A percentile compares a stretch with the other conserved stretches of the same genome.
Conservation (phyloP, 176 grass and related monocot species). For the Ensete glaucum region DNA sequence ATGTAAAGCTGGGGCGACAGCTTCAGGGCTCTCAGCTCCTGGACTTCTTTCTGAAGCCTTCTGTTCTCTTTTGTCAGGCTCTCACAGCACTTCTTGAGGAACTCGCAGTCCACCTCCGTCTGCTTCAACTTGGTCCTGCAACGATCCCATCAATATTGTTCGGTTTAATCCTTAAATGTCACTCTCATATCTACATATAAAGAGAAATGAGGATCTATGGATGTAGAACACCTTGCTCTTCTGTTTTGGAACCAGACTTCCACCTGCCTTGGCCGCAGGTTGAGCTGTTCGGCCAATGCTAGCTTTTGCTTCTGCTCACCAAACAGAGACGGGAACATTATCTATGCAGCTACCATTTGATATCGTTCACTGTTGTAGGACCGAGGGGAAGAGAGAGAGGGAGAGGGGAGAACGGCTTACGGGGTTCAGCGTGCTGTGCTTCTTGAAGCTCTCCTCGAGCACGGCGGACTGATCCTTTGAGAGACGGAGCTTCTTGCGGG, state of each 20-base stretch:
- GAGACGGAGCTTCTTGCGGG: slow-evolving; percentile 57
- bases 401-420: slow-evolving; percentile 15
- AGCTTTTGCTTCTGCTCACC: slow-evolving; percentile 50
- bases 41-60: slow-evolving; percentile 1
- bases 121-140: slow-evolving; percentile 9
- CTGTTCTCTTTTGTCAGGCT: slow-evolving; percentile 1
- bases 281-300: slow-evolving; percentile 46
- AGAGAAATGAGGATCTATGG: background rate
- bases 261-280: slow-evolving; percentile 53
- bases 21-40: slow-evolving; percentile 4
- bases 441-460: slow-evolving; percentile 66
- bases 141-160: background rate
- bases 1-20: slow-evolving; percentile 4
- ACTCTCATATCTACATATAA: background rate
- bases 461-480: slow-evolving; percentile 58
- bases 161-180: background rate
- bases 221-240: slow-evolving; percentile 39
- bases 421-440: slow-evolving; percentile 54
- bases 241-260: slow-evolving; percentile 80
- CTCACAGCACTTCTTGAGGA: background rate
- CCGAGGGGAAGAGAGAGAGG: no score
- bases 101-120: slow-evolving; percentile 6
- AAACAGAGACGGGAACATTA: background rate
- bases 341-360: background rate
- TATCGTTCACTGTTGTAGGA: no score